A percentile compares a stretch with the other conserved stretches of the same genome.
Conservation (phyloP, 2,329 filamentous ascomycete genomes). For the Venturia effusa region DNA sequence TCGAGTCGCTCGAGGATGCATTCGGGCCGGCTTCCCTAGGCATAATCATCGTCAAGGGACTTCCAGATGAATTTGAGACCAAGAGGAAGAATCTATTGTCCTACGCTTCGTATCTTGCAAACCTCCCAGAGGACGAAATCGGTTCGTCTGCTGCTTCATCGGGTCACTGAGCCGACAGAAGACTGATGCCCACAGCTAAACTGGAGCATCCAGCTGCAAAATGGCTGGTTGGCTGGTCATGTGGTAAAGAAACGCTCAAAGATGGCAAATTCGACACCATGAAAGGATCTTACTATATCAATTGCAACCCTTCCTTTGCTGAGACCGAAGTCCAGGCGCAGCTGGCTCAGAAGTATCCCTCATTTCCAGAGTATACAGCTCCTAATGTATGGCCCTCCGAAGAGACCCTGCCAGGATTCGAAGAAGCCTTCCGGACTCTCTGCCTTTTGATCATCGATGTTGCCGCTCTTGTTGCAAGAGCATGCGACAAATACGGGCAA, state of each 20-base stretch:
- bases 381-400: conserved; percentile 80
- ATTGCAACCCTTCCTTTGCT: conserved; percentile 59
- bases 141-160: conserved; percentile 36
- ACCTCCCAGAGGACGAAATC: conserved; percentile 60
- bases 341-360: conserved; percentile 40
- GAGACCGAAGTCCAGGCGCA: conserved; percentile 38
- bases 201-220: conserved; percentile 42
- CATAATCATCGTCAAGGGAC: conserved; percentile 84
- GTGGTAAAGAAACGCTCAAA: conserved; percentile 70
- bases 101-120: conserved; percentile 81
- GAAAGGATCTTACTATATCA: conserved; percentile 77
- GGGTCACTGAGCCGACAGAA: conserved; percentile 11
- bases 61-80: conserved; percentile 60
- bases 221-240: conserved; percentile 63
- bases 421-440: conserved; percentile 58
- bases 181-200: conserved; percentile 21
- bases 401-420: conserved; percentile 63
- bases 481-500: conserved; percentile 77
- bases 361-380: conserved; percentile 80
- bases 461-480: conserved; percentile 77
- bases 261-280: conserved; percentile 68
- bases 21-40: conserved; percentile 87
- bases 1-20: conserved; percentile 60
- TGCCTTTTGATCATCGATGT: conserved; percentile 82
- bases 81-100: conserved; percentile 67